phyloP scores from a whole-genome alignment of 345 rosid genomes.

The Cochlearia excelsa region DNA sequence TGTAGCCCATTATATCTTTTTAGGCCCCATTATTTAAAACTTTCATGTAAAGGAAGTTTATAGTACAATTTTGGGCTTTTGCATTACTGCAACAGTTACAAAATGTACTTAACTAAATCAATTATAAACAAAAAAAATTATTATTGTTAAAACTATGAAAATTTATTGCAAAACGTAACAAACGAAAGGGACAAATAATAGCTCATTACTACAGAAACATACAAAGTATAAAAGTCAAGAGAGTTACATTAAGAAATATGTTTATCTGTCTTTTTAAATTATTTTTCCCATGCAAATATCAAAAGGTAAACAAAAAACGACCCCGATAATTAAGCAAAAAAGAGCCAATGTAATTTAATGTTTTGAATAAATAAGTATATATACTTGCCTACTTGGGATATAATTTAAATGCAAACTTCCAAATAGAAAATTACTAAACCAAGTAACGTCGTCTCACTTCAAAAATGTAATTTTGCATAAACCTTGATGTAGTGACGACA shows the following conservation, averaged over 20 bases:
- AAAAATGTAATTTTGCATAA: slow-evolving; percentile 19
- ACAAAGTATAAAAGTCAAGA: slow-evolving; percentile 36
- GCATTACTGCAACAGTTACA: too few relatives aligned
- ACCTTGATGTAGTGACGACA: slow-evolving; percentile 31
- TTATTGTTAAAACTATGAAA: background rate
- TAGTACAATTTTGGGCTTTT: too few relatives aligned
- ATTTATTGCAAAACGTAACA: slow-evolving; percentile 22
- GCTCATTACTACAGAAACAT: slow-evolving; percentile 21
- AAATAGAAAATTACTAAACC: slow-evolving; percentile 20
- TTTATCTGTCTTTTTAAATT: slow-evolving; percentile 7
- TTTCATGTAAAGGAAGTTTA: too few relatives aligned
- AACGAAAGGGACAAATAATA: slow-evolving; percentile 35
- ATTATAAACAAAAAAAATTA: too few relatives aligned
- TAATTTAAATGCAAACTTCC: slow-evolving; percentile 16
- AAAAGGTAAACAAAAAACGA: slow-evolving; percentile 11
- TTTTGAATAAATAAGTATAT: background rate
- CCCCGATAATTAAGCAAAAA: slow-evolving; percentile 30
- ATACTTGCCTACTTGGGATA: background rate
- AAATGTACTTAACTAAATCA: slow-evolving; percentile 14
- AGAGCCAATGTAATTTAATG: background rate
- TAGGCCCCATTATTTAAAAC: too few relatives aligned
- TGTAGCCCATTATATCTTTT: too few relatives aligned
- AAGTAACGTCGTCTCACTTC: slow-evolving; percentile 23
- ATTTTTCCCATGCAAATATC: slow-evolving; percentile 23
- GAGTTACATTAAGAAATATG: background rate